Evolutionary conservation across 116 monocot species (phyloP).

Genomic region (Thalassia testudinum): DNA sequence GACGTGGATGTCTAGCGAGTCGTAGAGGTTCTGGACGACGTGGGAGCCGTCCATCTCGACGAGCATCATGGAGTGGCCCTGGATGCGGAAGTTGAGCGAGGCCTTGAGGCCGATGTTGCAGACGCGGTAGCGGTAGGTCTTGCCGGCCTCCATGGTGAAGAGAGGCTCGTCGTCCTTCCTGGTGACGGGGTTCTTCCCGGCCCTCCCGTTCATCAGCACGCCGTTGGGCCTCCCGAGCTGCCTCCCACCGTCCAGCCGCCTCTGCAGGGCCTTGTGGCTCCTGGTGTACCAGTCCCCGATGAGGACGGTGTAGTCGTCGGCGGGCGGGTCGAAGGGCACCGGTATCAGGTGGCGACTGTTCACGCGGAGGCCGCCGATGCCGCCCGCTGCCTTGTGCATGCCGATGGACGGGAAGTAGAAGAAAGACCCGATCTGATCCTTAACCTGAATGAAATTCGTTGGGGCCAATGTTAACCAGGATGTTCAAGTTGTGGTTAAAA

Average conservation of each 20-base stretch:
- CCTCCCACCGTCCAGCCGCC: slow-evolving; percentile 31
- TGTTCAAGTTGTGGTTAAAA: no score
- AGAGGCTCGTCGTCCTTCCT: slow-evolving; percentile 26
- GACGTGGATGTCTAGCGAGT: slow-evolving; percentile 53
- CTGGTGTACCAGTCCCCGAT: slow-evolving; percentile 64
- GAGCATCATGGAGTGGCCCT: slow-evolving; percentile 44
- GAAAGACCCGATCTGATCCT: slow-evolving; percentile 81
- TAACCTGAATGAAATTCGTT: slow-evolving; percentile 60
- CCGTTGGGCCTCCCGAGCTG: slow-evolving; percentile 19
- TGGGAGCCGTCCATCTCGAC: slow-evolving; percentile 73
- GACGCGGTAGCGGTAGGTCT: slow-evolving; percentile 55
- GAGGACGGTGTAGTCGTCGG: slow-evolving; percentile 53
- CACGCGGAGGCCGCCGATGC: slow-evolving; percentile 46
- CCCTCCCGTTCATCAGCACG: slow-evolving; percentile 27
- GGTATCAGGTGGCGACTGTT: slow-evolving; percentile 67
- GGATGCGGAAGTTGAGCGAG: slow-evolving; percentile 71
- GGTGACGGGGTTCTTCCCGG: slow-evolving; percentile 10
- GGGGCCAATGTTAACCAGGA: no score
- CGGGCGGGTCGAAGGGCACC: slow-evolving; percentile 52
- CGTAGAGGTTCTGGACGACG: slow-evolving; percentile 43
- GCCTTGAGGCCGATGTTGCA: slow-evolving; percentile 58
- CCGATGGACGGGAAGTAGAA: slow-evolving; percentile 61
- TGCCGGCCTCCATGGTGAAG: slow-evolving; percentile 47
- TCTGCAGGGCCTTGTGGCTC: slow-evolving; percentile 17
- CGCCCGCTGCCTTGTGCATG: slow-evolving; percentile 55